phyloP scores from a whole-genome alignment of 768 basidiomycete species.

The Rossbeevera mucosa region DNA sequence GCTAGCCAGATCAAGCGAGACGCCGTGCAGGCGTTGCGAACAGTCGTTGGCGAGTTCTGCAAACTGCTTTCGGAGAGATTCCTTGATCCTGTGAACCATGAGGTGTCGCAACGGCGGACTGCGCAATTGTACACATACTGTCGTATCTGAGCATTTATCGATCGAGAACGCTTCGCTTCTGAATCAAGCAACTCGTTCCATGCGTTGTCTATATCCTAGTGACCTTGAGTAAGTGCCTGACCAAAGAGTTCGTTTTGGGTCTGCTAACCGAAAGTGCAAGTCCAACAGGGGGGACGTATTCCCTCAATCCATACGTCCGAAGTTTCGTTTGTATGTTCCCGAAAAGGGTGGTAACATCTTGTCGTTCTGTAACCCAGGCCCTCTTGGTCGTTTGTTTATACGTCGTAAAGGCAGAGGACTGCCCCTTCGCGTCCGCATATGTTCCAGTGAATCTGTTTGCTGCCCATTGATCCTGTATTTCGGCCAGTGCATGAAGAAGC shows the following conservation, averaged over 20 bases:
- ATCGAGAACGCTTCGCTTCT: conserved; percentile 72
- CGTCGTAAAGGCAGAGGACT: conserved; percentile 62
- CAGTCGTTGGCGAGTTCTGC: conserved; percentile 76
- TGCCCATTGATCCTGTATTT: conserved; percentile 68
- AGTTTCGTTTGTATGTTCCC: conserved; percentile 94
- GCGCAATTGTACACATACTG: conserved; percentile 50
- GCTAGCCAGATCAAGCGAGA: conserved; percentile 68
- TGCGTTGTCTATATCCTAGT: conserved; percentile 63
- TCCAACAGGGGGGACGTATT: conserved; percentile 77
- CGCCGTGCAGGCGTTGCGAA: conserved; percentile 57
- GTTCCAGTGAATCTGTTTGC: conserved; percentile 62
- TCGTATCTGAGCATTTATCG: conserved; percentile 87
- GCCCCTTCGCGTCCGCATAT: conserved; percentile 77
- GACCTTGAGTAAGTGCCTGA: conserved; percentile 9
- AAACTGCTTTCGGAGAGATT: conserved; percentile 69
- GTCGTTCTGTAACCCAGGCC: conserved; percentile 83
- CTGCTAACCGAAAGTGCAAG: conserved; percentile 52
- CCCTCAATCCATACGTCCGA: conserved; percentile 79
- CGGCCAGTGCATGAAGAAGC: conserved; percentile 63
- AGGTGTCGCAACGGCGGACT: not conserved
- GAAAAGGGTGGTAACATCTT: conserved; percentile 82
- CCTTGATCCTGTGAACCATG: conserved; percentile 64
- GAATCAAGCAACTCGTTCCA: conserved; percentile 72
- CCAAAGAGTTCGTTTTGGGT: not conserved
- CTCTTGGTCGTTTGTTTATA: conserved; percentile 88